phyloP scores from a whole-genome alignment of 306 rosid genomes.

The Fragaria iinumae region DNA sequence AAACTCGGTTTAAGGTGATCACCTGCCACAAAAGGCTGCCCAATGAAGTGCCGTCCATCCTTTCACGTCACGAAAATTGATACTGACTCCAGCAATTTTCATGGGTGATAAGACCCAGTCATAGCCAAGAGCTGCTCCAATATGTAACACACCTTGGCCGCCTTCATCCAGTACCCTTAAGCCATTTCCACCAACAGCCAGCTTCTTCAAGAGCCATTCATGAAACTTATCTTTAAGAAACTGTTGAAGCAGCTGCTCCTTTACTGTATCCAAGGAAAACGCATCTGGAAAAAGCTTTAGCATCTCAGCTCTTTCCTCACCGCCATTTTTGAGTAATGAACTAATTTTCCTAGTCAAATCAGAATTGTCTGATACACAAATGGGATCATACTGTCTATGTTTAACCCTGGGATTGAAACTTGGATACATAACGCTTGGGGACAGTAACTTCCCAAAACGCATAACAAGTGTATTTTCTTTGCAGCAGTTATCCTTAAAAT shows the following conservation, averaged over 20 bases:
- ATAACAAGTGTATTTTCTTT: constrained; percentile 24
- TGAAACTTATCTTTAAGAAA: constrained; percentile 65
- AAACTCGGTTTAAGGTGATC: constrained; percentile 16
- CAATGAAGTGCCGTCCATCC: constrained; percentile 98
- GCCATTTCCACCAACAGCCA: constrained; percentile 78
- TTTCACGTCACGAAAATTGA: constrained; percentile 76
- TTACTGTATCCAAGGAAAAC: constrained; percentile 49
- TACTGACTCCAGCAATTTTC: constrained; percentile 64
- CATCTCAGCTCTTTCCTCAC: constrained; percentile 57
- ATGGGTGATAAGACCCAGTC: constrained; percentile 84
- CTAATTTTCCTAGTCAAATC: constrained; percentile 51
- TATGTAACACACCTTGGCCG: constrained; percentile 89
- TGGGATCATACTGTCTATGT: constrained; percentile 22
- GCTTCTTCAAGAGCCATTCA: constrained; percentile 72
- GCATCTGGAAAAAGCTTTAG: constrained; percentile 43
- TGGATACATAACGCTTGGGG: constrained; percentile 31
- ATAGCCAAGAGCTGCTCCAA: constrained; percentile 85
- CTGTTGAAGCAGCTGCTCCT: constrained; percentile 59
- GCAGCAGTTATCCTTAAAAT: constrained; percentile 31
- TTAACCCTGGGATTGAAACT: constrained; percentile 25
- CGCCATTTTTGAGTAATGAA: constrained; percentile 49
- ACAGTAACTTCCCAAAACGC: constrained; percentile 58
- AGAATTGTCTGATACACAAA: constrained; percentile 35
- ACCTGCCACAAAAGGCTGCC: constrained; percentile 96
- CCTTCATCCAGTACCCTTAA: constrained; percentile 64